Evolutionary conservation across 495 filamentous ascomycete species (phyloP), one percentile per base, ranked within the genome.

Genomic region (Aspergillus steynii): DNA sequence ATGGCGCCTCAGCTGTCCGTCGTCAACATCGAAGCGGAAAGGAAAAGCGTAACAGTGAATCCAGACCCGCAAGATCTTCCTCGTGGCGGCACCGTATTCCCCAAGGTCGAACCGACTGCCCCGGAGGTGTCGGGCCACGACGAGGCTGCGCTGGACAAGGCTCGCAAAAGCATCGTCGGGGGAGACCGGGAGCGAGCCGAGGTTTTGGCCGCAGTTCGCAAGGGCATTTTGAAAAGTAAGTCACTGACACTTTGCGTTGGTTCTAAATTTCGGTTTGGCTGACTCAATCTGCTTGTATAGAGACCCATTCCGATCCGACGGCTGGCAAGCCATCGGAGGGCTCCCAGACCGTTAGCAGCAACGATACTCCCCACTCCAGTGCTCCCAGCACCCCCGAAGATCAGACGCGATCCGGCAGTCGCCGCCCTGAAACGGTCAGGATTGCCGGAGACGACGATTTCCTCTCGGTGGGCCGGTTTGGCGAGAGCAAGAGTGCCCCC

Each of bases 211-310:
- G 89, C 92, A 9, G 88, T 98, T 15, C 90, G 89, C 64, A 96
- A 94, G 73, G 94, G 95, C 20, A 99, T 99, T 50, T 73, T 99
- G 49, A 99, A 99, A 73, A 90, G 93, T 95, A 82, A 63, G 90
- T 82, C 34, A 10, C n/a, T 27, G 10, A 12, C 6, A 3, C 0
- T 29, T 9, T 45, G 10, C 1, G 2, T 25, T n/a, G 46, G 8
- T 45, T 1, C 61, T 52, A 29, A 51, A n/a, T 59, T 29, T 46
- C 29, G 57, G 6, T 50, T 47, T 63, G 60, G 68, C 52, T 67
- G 55, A 65, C 68, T 65, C 37, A 66, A 55, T 45, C 37, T 14
- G 37, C 5, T 29, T 53, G 14, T 59, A 51, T 62, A 85, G 83
- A 84, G 63, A 79, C 77, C 56, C 79, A 81, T 53, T 87, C 84